A percentile compares a stretch with the other conserved stretches of the same genome.
Evolutionary conservation across 805 yeast species (phyloP).

Genomic region (Metschnikowia dekortorum): DNA sequence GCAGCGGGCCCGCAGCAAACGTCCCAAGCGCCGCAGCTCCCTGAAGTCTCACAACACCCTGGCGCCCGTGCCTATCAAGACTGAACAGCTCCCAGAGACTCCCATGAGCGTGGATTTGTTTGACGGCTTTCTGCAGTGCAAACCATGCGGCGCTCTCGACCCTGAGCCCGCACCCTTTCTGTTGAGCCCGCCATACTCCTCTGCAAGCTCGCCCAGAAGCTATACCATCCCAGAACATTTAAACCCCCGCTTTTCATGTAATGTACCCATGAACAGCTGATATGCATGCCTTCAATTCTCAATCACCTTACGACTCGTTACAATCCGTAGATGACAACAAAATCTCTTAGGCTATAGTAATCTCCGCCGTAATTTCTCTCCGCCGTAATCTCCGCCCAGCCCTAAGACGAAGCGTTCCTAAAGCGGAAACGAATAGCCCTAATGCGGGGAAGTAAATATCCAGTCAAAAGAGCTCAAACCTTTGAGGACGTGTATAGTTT

Average conservation of each 20-base stretch:
- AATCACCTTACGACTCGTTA: not conserved
- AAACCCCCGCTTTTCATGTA: not conserved
- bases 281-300: not conserved
- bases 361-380: no score
- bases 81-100: conserved; percentile 1
- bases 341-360: no score
- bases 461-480: no score
- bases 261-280: not conserved
- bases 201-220: not conserved
- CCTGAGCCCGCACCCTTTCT: not conserved
- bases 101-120: conserved; percentile 16
- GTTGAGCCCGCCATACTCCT: not conserved
- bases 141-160: not conserved
- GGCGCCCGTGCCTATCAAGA: not conserved
- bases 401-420: no score
- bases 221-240: not conserved
- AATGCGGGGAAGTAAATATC: no score
- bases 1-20: not conserved
- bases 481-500: no score
- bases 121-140: not conserved
- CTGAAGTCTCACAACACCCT: not conserved
- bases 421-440: no score
- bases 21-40: not conserved
- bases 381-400: no score
- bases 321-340: not conserved